Conservation (phyloP, 768 basidiomycete genomes). For the Boletus pseudopeckii region DNA sequence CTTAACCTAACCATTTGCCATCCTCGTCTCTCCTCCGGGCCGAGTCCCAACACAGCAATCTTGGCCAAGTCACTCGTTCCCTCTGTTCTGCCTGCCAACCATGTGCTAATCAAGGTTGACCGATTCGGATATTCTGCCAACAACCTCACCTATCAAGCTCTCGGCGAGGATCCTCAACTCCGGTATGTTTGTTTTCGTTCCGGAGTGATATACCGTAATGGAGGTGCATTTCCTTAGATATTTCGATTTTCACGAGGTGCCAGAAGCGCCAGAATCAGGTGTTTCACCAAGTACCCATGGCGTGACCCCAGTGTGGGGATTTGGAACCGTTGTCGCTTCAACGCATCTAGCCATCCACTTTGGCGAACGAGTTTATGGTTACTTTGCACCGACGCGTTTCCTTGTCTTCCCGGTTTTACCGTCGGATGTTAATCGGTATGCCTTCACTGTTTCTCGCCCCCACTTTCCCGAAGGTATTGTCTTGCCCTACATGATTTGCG, state of each 20-base stretch:
- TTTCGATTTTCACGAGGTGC: constrained; percentile 61
- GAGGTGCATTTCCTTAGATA: constrained; percentile 44
- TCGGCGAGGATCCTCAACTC: constrained; percentile 42
- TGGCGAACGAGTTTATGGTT: constrained; percentile 65
- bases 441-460: constrained; percentile 57
- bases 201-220: not conserved
- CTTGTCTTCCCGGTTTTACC: constrained; percentile 51
- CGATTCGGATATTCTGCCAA: constrained; percentile 72
- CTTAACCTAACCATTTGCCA: constrained; percentile 38
- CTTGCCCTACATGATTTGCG: not conserved
- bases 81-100: constrained; percentile 34
- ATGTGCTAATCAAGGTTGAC: constrained; percentile 56
- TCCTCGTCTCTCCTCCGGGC: constrained; percentile 36
- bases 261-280: constrained; percentile 29
- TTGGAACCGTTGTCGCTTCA: constrained; percentile 54
- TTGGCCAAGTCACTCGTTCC: constrained; percentile 26
- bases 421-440: constrained; percentile 46
- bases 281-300: constrained; percentile 53
- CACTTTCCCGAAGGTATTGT: constrained; percentile 55
- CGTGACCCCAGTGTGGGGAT: constrained; percentile 71
- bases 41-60: constrained; percentile 27
- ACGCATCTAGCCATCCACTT: constrained; percentile 43
- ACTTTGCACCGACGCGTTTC: constrained; percentile 56
- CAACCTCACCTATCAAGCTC: constrained; percentile 66
- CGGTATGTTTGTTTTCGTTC: constrained; percentile 22